phyloP scores from a whole-genome alignment of 768 basidiomycete genomes.

The Auriscalpium vulgare region DNA sequence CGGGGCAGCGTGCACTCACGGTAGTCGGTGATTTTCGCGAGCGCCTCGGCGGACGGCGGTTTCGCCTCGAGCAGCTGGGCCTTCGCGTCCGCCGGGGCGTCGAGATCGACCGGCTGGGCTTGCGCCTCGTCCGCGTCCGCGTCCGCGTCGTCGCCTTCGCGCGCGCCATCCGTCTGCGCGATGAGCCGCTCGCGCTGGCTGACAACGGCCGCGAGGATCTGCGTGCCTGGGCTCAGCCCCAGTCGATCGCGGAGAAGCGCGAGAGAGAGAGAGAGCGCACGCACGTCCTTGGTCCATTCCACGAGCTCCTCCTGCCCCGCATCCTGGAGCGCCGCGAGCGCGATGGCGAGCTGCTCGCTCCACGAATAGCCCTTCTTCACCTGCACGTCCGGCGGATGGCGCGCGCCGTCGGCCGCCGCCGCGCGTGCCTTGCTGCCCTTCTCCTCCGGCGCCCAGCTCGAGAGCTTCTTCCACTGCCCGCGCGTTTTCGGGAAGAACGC shows the following conservation, averaged over 20 bases:
- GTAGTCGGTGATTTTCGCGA: conserved; percentile 65
- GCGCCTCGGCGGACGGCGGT: conserved; percentile 60
- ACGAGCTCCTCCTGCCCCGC: conserved; percentile 56
- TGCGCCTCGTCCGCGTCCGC: conserved; percentile 26
- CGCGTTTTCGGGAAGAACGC: conserved; percentile 88
- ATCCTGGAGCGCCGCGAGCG: conserved; percentile 65
- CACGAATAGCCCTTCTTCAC: conserved; percentile 85
- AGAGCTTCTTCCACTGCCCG: conserved; percentile 78
- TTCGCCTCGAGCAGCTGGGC: conserved; percentile 1
- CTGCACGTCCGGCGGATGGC: conserved; percentile 58
- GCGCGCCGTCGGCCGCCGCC: conserved; percentile 27
- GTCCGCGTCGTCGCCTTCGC: conserved; percentile 22
- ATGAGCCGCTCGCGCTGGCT: conserved; percentile 51
- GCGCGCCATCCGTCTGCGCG: conserved; percentile 46
- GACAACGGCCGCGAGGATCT: conserved; percentile 61
- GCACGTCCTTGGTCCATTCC: conserved; percentile 75
- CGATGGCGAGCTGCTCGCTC: conserved; percentile 87
- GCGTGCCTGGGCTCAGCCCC: neutral
- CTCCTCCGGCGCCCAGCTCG: conserved; percentile 59
- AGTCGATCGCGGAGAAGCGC: too few species aligned
- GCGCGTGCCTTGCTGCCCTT: conserved; percentile 28
- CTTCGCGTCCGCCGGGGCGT: conserved; percentile 9
- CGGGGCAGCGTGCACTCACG: conserved; percentile 37
- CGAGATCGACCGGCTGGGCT: conserved; percentile 24
- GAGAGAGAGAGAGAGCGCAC: conserved; percentile 19